Percentiles rank a stretch among this genome's conserved stretches.
Evolutionary conservation across 208 protist species (phyloP).

Genomic region (Acanthamoeba lugdunensis): DNA sequence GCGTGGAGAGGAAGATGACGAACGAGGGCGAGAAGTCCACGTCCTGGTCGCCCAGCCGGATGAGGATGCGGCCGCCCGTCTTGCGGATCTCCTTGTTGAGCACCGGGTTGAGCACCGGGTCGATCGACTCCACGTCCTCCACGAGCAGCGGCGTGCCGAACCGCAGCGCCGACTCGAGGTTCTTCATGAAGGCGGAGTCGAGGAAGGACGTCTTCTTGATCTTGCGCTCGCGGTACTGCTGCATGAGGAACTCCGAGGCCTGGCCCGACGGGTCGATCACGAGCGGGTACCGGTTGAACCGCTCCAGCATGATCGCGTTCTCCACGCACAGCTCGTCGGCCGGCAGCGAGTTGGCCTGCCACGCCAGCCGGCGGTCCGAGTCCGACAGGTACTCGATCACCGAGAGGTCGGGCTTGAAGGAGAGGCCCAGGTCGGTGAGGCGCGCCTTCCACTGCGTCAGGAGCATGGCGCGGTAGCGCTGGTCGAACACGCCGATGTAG

Average conservation of each 20-base stretch:
- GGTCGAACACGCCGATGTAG: conserved; percentile 98
- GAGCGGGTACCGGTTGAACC: conserved; percentile 94
- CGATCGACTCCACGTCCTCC: conserved; percentile 98
- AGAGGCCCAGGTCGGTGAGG: conserved; percentile 87
- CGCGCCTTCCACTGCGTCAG: conserved; percentile 91
- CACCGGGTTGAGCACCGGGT: conserved; percentile 97
- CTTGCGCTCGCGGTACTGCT: conserved; percentile 88
- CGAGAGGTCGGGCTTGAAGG: conserved; percentile 88
- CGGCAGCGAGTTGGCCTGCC: conserved; percentile 94
- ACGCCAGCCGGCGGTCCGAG: conserved; percentile 93
- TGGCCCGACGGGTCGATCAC: conserved; percentile 98
- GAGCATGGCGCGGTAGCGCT: conserved; percentile 89
- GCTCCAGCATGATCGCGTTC: conserved; percentile 97
- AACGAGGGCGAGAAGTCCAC: conserved; percentile 97
- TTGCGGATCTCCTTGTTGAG: conserved; percentile 96
- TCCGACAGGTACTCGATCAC: conserved; percentile 94
- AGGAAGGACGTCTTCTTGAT: conserved; percentile 80
- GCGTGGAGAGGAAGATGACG: conserved; percentile 95
- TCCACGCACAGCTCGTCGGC: conserved; percentile 96
- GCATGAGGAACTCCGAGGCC: conserved; percentile 93
- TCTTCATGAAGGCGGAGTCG: conserved; percentile 96
- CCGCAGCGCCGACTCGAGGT: conserved; percentile 96
- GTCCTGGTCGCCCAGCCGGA: conserved; percentile 95
- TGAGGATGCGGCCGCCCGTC: conserved; percentile 93
- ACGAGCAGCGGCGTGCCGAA: conserved; percentile 98